Evolutionary conservation across 352 stramenopile species (phyloP).

Genomic region (Globisporangium mamillatum): DNA sequence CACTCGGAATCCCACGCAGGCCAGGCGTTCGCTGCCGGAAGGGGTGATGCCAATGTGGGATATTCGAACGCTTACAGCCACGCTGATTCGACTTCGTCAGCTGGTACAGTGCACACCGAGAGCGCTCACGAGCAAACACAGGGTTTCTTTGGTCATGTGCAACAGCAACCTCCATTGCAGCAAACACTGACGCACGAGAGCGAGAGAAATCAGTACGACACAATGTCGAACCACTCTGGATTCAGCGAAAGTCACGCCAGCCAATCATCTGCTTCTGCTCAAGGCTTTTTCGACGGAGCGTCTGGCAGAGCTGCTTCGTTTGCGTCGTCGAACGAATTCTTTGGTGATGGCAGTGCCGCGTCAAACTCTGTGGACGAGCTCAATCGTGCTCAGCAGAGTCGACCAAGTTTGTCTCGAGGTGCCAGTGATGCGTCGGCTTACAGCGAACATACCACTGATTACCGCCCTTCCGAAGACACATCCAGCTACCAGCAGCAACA

Average conservation of each 20-base stretch:
- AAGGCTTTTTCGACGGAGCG: slow-evolving; percentile 14
- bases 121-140: background rate
- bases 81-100: slow-evolving; percentile 7
- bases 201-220: slow-evolving; percentile 8
- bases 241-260: slow-evolving; percentile 12
- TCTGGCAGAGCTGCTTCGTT: slow-evolving; percentile 8
- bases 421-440: slow-evolving; percentile 39
- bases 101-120: background rate
- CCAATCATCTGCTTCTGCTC: slow-evolving; percentile 10
- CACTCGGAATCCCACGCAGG: background rate
- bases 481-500: slow-evolving; percentile 10
- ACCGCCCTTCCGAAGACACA: slow-evolving; percentile 19
- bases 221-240: slow-evolving; percentile 11
- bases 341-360: slow-evolving; percentile 7
- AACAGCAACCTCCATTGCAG: background rate
- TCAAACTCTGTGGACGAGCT: slow-evolving; percentile 4
- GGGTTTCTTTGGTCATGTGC: slow-evolving; percentile 5
- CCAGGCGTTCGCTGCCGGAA: background rate
- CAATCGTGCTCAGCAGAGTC: slow-evolving; percentile 19
- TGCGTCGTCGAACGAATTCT: slow-evolving; percentile 23
- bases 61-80: slow-evolving; percentile 9
- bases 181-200: slow-evolving; percentile 1
- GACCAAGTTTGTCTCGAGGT: slow-evolving; percentile 31
- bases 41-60: background rate
- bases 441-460: slow-evolving; percentile 24